Base-by-base conservation (phyloP, 2,329 filamentous ascomycete species). In the Aspergillus hiratsukae region DNA sequence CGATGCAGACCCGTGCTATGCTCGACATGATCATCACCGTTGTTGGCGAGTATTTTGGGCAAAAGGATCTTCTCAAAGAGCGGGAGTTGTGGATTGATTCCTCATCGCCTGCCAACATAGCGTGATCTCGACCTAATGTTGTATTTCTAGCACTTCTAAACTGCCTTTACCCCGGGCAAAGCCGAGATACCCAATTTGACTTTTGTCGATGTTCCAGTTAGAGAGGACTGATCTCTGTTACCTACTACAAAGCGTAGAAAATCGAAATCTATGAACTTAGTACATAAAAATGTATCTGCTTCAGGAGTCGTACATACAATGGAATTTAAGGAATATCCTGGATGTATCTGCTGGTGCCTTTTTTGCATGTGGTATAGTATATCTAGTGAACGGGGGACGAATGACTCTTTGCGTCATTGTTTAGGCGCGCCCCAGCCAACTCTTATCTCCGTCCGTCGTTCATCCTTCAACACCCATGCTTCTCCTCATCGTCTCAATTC, bases 21-120 rank as follows among this genome's bases (percentile, higher is more conserved):
- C 79, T 97, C 35, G 92, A 95, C 74, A 96, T 96, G 90, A 90
- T 97, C 53, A 78, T 97, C 63, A 94, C 90, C 0, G 82, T 97
- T 37, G 87, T 89, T 49, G 92, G 91, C 65, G 91, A 96, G 74
- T 85, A 89, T 62, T 97, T 92, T 74, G 91, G 93, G 1, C 93
- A 97, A 75, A 82, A 87, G 61, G 93, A 97, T 72, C 75, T 97
- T 60, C 81, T 97, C 50, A 85, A 89, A 65, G 89, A 87, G 59
- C 83, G 91, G 56, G 83, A 87, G 57, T 57, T 74, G 19, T 84
- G 82, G 80, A 61, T 67, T 37, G 66, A 66, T 46, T 46, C 43
- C 43, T 46, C 43, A 14, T 23, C 2, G 21, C 43, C 43, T 23
- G 23, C 43, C 10, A 41, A 23, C 21, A 25, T 25, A 46, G 43